Evolutionary conservation across 345 rosid genomes (phyloP), one percentile per base, ranked within the genome.

Genomic region (Excoecaria agallocha): DNA sequence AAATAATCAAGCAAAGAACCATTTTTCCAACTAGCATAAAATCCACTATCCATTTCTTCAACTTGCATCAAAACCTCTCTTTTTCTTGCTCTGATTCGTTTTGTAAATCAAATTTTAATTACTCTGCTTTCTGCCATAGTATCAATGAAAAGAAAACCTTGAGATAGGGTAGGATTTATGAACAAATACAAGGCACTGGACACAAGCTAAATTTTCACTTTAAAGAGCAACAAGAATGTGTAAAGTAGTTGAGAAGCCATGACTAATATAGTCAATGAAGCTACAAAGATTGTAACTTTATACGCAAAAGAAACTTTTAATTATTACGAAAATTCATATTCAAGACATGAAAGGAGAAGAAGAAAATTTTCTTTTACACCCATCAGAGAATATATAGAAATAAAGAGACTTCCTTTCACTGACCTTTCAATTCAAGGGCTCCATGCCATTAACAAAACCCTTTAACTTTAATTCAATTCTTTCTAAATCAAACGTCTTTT

Each of bases 21-120:
- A 52, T 70, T 75, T 66, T 84, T 84, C 86, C 89, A 78, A 68
- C 77, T 81, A 63, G 85, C 76, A 78, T 80, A 76, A 71, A 78
- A 57, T 79, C 84, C 94, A 72, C 78, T 81, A 6, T 85, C 91
- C 98, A 94, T 89, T 61, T 74, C 74, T 48, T 76, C 62, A 10
- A 51, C 6, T 38, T 49, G 30, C 45, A 8, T 46, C 37, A 22
- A 58, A 68, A 30, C 8, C 46, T 46, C 48, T 10, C 48, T 6
- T 10, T 43, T 43, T 0, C 10, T 43, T 43, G 48, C 48, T 65
- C 63, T 49, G 49, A 52, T 30, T 75, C 13, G 48, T 55, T 55
- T 9, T 43, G n/a, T 52, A 55, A 17, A 55, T 16, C 9, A 55
- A 72, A 59, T 69, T 50, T 69, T 77, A 65, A 37, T 43, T 72